Percentiles rank a stretch among this genome's conserved stretches.
Evolutionary conservation across 2,329 filamentous ascomycete genomes (phyloP).

Genomic region (Endothia cerciana): DNA sequence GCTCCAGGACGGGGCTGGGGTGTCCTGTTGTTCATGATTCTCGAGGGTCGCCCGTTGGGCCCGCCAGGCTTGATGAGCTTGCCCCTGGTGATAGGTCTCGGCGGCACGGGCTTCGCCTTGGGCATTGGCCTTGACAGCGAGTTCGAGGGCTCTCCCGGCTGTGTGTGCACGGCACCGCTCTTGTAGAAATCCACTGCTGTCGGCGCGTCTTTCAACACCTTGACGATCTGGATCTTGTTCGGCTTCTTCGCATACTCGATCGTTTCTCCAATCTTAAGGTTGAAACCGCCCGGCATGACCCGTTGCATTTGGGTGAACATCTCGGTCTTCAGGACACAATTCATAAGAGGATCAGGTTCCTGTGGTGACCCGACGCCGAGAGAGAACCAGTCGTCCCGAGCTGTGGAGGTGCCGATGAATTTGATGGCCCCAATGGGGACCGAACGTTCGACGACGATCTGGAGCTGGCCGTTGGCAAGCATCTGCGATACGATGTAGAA

Average conservation of each 20-base stretch:
- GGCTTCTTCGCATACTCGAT: conserved; percentile 99
- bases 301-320: conserved; percentile 90
- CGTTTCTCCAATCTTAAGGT: conserved; percentile 77
- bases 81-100: conserved; percentile 88
- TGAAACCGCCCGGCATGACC: conserved; percentile 78
- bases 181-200: conserved; percentile 86
- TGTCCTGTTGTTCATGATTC: conserved; percentile 52
- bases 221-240: conserved; percentile 85
- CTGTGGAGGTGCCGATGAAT: conserved; percentile 77
- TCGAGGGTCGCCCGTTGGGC: conserved; percentile 79
- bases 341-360: conserved; percentile 90
- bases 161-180: conserved; percentile 87
- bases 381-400: conserved; percentile 96
- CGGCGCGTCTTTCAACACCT: conserved; percentile 85
- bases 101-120: conserved; percentile 81
- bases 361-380: conserved; percentile 87
- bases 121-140: conserved; percentile 85
- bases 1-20: conserved; percentile 47
- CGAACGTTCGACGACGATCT: conserved; percentile 79
- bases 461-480: conserved; percentile 78
- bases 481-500: conserved; percentile 89
- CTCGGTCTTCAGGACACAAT: conserved; percentile 94
- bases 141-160: conserved; percentile 79
- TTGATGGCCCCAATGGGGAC: conserved; percentile 88
- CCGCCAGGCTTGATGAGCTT: conserved; percentile 91